Evolutionary conservation across 225 moss, liverwort and hornwort species (phyloP), one percentile per base, ranked within the genome.

Genomic region (Marchantia paleacea): DNA sequence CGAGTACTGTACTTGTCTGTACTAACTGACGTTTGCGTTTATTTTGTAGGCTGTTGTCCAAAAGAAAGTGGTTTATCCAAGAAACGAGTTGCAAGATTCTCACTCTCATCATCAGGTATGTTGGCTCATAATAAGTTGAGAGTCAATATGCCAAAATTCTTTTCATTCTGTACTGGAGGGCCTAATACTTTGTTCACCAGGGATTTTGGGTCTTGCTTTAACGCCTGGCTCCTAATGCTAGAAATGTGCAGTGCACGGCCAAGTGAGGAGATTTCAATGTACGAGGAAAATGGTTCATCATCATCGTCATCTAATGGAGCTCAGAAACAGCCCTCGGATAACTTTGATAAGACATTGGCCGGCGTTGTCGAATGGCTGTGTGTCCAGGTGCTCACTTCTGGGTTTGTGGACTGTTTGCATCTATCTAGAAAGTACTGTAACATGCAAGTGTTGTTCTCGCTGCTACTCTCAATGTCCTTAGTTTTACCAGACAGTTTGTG

Each of bases 61-160:
- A 89, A 81, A 91, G 84, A 65, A 95, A 90, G 49, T 95, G 95
- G 99, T 95, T 91, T 51, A 99, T 99, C 55, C 95, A 99, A 79
- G 99, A 99, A 83, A 94, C 85, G 82, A 94, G 92, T 70, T 94
- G 94, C 91, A 99, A 92, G 84, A 94, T 99, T 89, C 86, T 99
- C 49, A 99, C 99, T 2, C 82, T 92, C 50, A 87, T 95, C 26
- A 94, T 99, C 85, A 92, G 93, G 97, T 94, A 82, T 78, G 75
- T 79, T 10, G 31, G 78, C 55, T 79, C 63, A 53, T 53, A 7
- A 76, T 55, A 11, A 65, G 31, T 24, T 8, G 39, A 47, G 39
- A 18, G 0, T 47, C 22, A 28, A 16, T 12, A 0, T 72, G 50
- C 51, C 74, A 71, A 10, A 39, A 1, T 55, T 1, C 25, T 0